Percentiles rank a stretch among this genome's conserved stretches.
Evolutionary conservation across 2,329 filamentous ascomycete species (phyloP).

Genomic region (Bipolaris bicolor): DNA sequence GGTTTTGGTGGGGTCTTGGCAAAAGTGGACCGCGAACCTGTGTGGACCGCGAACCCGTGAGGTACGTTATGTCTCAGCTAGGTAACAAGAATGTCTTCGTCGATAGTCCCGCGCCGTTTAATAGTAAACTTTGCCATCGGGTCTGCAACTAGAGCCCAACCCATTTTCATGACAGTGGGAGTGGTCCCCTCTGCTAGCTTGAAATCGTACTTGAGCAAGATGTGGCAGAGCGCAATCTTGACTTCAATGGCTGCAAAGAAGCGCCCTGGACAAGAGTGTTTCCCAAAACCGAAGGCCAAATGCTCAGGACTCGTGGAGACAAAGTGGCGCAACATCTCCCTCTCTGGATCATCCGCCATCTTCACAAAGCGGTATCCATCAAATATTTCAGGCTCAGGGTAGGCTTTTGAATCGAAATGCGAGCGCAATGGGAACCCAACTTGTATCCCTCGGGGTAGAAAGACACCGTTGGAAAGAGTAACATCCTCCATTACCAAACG

Average conservation of each 20-base stretch:
- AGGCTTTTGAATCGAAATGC: conserved; percentile 11
- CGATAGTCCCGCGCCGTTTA: neutral
- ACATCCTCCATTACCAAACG: conserved; percentile 31
- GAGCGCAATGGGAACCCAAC: conserved; percentile 3
- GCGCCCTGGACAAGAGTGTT: neutral
- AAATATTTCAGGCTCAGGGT: conserved; percentile 14
- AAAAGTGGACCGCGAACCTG: no score
- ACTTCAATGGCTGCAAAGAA: neutral
- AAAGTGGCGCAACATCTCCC: conserved; percentile 13
- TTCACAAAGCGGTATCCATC: conserved; percentile 18
- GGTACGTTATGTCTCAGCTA: neutral
- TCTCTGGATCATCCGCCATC: conserved; percentile 12
- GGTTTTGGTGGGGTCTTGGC: no score
- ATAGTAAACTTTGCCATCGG: neutral
- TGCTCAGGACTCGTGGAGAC: conserved; percentile 19
- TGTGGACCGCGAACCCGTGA: no score
- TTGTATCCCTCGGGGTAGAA: conserved; percentile 25
- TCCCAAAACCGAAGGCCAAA: conserved; percentile 23
- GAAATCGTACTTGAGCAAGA: neutral
- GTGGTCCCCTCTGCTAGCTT: neutral
- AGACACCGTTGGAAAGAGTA: conserved; percentile 35
- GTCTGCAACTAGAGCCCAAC: neutral
- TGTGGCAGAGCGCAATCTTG: conserved; percentile 1
- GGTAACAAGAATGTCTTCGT: neutral
- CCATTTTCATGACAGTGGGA: neutral